A percentile compares a stretch with the other conserved stretches of the same genome.
Conservation (phyloP, 148 eudicot species). For the Rhododendron henanense region DNA sequence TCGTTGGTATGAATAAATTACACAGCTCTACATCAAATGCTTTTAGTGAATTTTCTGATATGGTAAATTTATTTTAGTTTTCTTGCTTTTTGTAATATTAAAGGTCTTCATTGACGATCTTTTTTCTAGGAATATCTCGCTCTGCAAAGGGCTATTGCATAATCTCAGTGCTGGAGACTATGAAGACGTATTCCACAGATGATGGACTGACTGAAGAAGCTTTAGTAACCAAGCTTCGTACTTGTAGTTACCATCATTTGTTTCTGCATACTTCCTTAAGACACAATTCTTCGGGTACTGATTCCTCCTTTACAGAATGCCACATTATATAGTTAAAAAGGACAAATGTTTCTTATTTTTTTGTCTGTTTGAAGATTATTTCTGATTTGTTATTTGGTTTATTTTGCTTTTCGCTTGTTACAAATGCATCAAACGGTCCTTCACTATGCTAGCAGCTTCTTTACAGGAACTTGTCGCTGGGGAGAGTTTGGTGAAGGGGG, state of each 20-base stretch:
- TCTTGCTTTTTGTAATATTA: not conserved
- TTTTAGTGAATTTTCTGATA: not conserved
- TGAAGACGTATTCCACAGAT: constrained; percentile 90
- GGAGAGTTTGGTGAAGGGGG: constrained; percentile 99
- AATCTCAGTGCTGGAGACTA: constrained; percentile 76
- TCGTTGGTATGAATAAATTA: constrained; percentile 59
- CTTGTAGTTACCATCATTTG: constrained; percentile 85
- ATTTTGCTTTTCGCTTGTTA: not conserved
- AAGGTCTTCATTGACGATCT: not conserved
- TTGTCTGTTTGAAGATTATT: not conserved
- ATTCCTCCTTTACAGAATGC: not conserved
- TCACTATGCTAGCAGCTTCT: constrained; percentile 16
- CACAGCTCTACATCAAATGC: not conserved
- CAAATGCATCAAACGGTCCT: not conserved
- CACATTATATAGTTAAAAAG: not conserved
- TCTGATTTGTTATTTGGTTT: not conserved
- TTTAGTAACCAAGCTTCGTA: constrained; percentile 90
- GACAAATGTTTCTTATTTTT: not conserved
- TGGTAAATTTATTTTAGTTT: constrained; percentile 4
- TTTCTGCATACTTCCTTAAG: constrained; percentile 80
- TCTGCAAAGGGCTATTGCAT: constrained; percentile 93
- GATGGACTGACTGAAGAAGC: constrained; percentile 99
- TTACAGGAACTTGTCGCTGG: constrained; percentile 93
- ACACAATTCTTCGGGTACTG: constrained; percentile 70
- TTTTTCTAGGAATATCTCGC: constrained; percentile 71